Evolutionary conservation across 306 rosid species (phyloP), one percentile per base, ranked within the genome.

Genomic region (Castanea mollissima): DNA sequence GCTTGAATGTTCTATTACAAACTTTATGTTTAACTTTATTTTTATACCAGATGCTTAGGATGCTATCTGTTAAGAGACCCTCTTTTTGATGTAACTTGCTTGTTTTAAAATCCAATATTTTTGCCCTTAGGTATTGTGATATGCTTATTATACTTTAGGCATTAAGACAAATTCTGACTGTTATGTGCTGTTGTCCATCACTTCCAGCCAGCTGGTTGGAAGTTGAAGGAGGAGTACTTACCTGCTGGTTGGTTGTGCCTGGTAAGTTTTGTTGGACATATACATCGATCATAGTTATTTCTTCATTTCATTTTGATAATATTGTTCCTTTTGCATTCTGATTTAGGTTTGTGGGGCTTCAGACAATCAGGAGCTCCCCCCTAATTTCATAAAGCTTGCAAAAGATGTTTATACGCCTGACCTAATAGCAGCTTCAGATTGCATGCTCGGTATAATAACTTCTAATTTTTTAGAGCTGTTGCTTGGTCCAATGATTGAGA

Each of bases 331-430:
- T 49, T 49, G 16, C 0, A 1, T 12, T 69, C 65, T 85, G 74
- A 19, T 76, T 80, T 84, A 95, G 99, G 97, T 95, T 74, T 95
- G 99, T 70, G 99, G 99, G 81, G 95, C 94, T 85, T 91, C 99
- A 49, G 54, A 49, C 58, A 85, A 80, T 70, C 83, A 77, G 74
- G 89, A 90, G 31, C 94, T 95, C 86, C 99, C 99, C 2, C 87
- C 87, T 73, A 95, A 92, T 89, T 95, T 95, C 75, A 75, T 54
- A 69, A 92, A 86, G 82, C 95, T 95, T 35, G 83, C 94, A 60
- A 91, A 64, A 83, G 91, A 92, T 84, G 97, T 92, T 52, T 95
- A 95, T 82, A 95, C 98, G 2, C 99, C 99, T 69, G 99, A 95
- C 80, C 56, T 92, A 76, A 95, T 95, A 44, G 98, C 98, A 46